Percentiles rank a stretch among this genome's conserved stretches.
Conservation (phyloP, 495 filamentous ascomycete species). For the Cenococcum geophilum region DNA sequence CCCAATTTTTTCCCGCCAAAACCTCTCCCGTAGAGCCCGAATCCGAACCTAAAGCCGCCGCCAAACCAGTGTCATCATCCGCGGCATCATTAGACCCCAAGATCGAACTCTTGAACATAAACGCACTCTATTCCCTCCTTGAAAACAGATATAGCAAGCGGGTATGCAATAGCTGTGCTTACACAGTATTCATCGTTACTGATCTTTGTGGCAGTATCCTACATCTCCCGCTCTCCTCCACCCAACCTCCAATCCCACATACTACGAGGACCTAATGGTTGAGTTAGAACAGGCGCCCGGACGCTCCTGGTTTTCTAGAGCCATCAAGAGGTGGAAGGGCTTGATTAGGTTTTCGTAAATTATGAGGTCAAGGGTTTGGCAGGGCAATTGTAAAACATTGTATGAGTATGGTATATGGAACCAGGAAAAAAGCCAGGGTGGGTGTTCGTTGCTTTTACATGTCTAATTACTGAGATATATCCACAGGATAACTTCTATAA, state of each 20-base stretch:
- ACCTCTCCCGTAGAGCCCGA: conserved; percentile 6
- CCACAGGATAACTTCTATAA: too few species aligned
- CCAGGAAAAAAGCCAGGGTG: too few species aligned
- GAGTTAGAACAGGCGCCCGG: conserved; percentile 43
- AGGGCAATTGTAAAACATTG: too few species aligned
- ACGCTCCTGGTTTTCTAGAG: conserved; percentile 30
- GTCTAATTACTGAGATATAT: too few species aligned
- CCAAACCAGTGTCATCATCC: conserved; percentile 17
- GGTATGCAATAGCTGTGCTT: conserved; percentile 34
- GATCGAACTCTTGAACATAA: conserved; percentile 54
- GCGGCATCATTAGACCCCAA: conserved; percentile 18
- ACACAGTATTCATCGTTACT: not conserved
- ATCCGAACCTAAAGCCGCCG: conserved; percentile 12
- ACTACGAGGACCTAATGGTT: conserved; percentile 65
- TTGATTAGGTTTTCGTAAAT: conserved; percentile 32
- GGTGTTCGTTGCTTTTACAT: too few species aligned
- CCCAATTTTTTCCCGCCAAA: not conserved
- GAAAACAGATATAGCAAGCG: conserved; percentile 64
- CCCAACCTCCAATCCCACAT: conserved; percentile 66
- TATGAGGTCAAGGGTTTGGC: not conserved
- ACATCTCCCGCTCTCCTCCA: conserved; percentile 53
- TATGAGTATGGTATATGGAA: too few species aligned
- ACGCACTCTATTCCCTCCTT: conserved; percentile 68
- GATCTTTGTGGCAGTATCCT: conserved; percentile 50
- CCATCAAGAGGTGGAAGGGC: conserved; percentile 31